Evolutionary conservation across 495 filamentous ascomycete species (phyloP).

Genomic region (Penicillium coffeae): DNA sequence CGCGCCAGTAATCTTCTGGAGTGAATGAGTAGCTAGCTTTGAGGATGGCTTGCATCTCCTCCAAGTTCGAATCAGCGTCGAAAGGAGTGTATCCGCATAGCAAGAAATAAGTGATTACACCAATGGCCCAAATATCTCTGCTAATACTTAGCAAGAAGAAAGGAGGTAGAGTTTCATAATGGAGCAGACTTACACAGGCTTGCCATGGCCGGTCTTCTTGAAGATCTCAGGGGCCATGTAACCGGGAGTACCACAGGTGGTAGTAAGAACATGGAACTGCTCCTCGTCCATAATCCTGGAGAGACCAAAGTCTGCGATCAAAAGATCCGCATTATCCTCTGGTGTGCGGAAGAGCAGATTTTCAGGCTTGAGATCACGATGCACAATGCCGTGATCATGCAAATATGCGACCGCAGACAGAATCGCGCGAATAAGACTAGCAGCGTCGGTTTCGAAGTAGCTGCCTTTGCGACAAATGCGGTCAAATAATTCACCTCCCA

Average conservation of each 20-base stretch:
- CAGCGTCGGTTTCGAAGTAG: conserved; percentile 96
- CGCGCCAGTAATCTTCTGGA: conserved; percentile 95
- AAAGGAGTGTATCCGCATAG: conserved; percentile 98
- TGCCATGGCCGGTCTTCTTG: conserved; percentile 73
- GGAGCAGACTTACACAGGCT: conserved; percentile 60
- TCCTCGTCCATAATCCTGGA: conserved; percentile 98
- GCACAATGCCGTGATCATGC: conserved; percentile 97
- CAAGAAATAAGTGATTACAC: conserved; percentile 90
- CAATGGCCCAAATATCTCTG: conserved; percentile 76
- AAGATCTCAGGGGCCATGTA: conserved; percentile 92
- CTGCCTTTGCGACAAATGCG: conserved; percentile 97
- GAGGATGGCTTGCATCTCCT: conserved; percentile 99
- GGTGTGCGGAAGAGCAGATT: conserved; percentile 54
- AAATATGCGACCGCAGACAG: conserved; percentile 97
- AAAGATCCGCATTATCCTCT: conserved; percentile 59
- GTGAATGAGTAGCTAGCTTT: conserved; percentile 94
- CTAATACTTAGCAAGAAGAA: neutral
- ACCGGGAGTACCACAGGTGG: conserved; percentile 94
- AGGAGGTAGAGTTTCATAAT: neutral
- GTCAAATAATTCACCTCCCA: conserved; percentile 96
- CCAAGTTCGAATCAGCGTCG: conserved; percentile 93
- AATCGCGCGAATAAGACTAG: conserved; percentile 89
- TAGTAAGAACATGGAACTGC: conserved; percentile 95
- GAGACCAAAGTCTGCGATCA: conserved; percentile 96
- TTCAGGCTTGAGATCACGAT: conserved; percentile 69